phyloP scores from a whole-genome alignment of 305 asterid genomes.

The Fraxinus sp. region DNA sequence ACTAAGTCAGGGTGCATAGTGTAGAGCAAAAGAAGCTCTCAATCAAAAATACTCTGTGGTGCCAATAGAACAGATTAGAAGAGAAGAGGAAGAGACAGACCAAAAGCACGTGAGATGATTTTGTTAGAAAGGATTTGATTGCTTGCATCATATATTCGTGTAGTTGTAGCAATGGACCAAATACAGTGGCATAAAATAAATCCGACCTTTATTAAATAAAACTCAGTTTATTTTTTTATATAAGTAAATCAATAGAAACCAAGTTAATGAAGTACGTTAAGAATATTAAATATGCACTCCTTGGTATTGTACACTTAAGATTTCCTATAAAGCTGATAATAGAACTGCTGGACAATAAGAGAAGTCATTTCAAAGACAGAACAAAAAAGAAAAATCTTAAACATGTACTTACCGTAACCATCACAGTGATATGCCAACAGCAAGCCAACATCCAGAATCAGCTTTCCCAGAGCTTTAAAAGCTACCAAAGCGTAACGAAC shows the following conservation, averaged over 20 bases:
- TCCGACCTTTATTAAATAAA: neutral
- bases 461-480: conserved; percentile 82
- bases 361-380: neutral
- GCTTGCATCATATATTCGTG: neutral
- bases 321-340: neutral
- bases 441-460: conserved; percentile 89
- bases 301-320: neutral
- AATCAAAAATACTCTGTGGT: neutral
- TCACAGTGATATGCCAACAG: conserved; percentile 87
- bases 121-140: neutral
- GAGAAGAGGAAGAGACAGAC: neutral
- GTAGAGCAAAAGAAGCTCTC: neutral
- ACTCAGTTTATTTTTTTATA: neutral
- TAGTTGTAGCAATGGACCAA: neutral
- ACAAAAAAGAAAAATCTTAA: neutral
- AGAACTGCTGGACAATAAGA: neutral
- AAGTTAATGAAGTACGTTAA: neutral
- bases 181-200: neutral
- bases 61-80: neutral
- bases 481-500: conserved; percentile 40
- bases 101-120: neutral
- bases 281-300: neutral
- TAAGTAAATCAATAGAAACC: neutral
- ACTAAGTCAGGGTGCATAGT: neutral
- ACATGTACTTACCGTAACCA: conserved; percentile 53